phyloP scores from a whole-genome alignment of 192 early-diverging fungal genomes.

The Backusella psychrophila region DNA sequence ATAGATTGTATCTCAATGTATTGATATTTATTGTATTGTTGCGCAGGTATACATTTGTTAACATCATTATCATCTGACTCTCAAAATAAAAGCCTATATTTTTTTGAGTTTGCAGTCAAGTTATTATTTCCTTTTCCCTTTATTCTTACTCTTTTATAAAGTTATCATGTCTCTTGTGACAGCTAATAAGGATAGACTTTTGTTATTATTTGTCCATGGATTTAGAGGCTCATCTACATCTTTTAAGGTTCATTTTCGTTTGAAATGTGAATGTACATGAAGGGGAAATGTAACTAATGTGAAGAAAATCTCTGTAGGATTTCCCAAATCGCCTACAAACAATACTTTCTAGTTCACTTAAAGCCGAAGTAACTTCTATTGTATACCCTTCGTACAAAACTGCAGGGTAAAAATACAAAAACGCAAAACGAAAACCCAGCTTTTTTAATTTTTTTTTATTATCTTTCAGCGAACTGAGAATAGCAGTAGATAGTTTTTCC shows the following conservation, averaged over 20 bases:
- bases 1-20: too few species aligned
- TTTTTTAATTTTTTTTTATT: not conserved
- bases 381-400: constrained; percentile 60
- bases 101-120: not conserved
- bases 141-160: not conserved
- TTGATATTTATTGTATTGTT: not conserved
- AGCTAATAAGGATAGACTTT: constrained; percentile 32
- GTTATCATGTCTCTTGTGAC: not conserved
- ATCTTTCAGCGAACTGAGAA: constrained; percentile 19
- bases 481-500: constrained; percentile 46
- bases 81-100: not conserved
- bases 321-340: constrained; percentile 52
- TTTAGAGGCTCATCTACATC: constrained; percentile 52
- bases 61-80: not conserved
- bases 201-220: constrained; percentile 59
- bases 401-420: constrained; percentile 34
- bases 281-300: not conserved
- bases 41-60: not conserved
- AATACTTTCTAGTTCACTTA: constrained; percentile 37
- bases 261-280: not conserved
- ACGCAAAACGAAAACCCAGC: not conserved
- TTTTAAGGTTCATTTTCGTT: constrained; percentile 33
- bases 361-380: constrained; percentile 44
- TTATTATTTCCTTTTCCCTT: not conserved
- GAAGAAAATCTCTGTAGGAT: constrained; percentile 21